These are phyloP conservation scores for Neoconidiobolus thromboides DNA, from an alignment of 371 early-diverging fungal species.

Conservation along the genomic window DNA sequence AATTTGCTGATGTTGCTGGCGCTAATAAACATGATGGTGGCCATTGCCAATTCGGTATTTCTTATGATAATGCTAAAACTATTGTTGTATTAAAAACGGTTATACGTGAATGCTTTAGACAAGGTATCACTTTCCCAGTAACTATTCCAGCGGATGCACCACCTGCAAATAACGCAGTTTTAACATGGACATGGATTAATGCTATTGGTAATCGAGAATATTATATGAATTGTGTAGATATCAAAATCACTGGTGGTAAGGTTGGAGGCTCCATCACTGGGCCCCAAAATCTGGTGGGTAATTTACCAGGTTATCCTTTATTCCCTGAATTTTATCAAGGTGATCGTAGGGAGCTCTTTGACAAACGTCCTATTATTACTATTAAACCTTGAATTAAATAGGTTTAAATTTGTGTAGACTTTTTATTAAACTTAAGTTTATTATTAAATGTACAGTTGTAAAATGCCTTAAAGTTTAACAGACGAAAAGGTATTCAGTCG, in stretches of 20 bases:
- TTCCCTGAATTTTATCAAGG: constrained; percentile 10
- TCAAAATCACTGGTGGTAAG: constrained; percentile 16
- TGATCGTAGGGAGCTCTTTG: constrained; percentile 17
- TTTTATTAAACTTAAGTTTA: neutral
- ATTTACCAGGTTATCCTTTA: constrained; percentile 5
- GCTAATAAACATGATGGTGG: constrained; percentile 27
- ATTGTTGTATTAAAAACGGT: constrained; percentile 38
- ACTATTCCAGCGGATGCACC: constrained; percentile 31
- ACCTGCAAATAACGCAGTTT: constrained; percentile 12
- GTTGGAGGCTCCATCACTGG: constrained; percentile 3
- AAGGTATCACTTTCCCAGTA: constrained; percentile 16
- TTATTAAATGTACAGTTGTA: too few species aligned
- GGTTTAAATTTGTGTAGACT: neutral
- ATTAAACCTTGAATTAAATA: constrained; percentile 9
- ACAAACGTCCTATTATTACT: constrained; percentile 15
- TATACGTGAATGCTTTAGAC: constrained; percentile 15
- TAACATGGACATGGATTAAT: constrained; percentile 51
- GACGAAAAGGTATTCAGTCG: too few species aligned
- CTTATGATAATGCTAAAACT: constrained; percentile 34
- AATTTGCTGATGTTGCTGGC: constrained; percentile 12
- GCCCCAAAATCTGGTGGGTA: constrained; percentile 3
- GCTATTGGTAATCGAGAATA: constrained; percentile 36
- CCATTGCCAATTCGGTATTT: constrained; percentile 45
- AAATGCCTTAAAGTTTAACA: too few species aligned
- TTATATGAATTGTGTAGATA: constrained; percentile 51